Evolutionary conservation across 2,329 filamentous ascomycete genomes (phyloP).

Genomic region (Trichoderma endophyticum): DNA sequence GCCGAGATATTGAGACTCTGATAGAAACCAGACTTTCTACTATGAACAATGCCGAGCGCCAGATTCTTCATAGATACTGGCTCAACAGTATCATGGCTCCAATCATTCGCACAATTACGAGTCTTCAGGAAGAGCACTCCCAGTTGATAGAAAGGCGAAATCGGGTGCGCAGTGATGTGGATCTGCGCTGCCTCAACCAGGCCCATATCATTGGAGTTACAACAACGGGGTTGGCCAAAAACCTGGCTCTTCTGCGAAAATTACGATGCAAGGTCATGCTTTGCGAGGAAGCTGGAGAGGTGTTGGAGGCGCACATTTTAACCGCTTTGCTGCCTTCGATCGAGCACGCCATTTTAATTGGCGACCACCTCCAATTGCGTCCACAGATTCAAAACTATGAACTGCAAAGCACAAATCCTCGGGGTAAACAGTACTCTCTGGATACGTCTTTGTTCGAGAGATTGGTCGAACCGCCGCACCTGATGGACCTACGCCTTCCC

Average conservation of each 20-base stretch:
- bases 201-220: conserved; percentile 45
- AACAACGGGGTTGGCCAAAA: conserved; percentile 55
- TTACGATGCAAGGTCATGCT: conserved; percentile 56
- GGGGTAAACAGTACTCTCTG: conserved; percentile 49
- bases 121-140: background rate
- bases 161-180: conserved; percentile 18
- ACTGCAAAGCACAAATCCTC: conserved; percentile 48
- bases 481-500: conserved; percentile 26
- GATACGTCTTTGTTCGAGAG: conserved; percentile 63
- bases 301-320: conserved; percentile 61
- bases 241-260: conserved; percentile 50
- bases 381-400: conserved; percentile 55
- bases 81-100: background rate
- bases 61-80: conserved; percentile 15
- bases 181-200: conserved; percentile 33
- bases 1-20: background rate
- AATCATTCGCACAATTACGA: background rate
- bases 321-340: conserved; percentile 57
- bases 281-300: conserved; percentile 67
- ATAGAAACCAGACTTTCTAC: background rate
- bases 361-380: conserved; percentile 60
- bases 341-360: conserved; percentile 61
- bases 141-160: conserved; percentile 1
- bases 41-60: conserved; percentile 18
- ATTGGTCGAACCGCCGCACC: conserved; percentile 39